phyloP scores from a whole-genome alignment of 2,329 filamentous ascomycete genomes.

The Talaromyces verruculosus region DNA sequence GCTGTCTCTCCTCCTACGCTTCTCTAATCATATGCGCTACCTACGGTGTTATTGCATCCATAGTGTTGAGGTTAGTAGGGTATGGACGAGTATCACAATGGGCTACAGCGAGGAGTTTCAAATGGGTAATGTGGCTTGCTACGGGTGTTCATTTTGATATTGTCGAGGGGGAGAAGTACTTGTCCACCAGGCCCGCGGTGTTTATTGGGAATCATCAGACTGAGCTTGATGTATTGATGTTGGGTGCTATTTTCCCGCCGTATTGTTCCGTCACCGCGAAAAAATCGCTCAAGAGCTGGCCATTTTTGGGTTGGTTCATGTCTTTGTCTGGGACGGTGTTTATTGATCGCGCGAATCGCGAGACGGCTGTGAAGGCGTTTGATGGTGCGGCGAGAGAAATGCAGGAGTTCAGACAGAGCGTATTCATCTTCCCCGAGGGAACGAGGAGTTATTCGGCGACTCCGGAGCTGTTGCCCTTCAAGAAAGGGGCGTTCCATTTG shows the following conservation, averaged over 20 bases:
- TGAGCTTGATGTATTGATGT: conserved; percentile 89
- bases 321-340: conserved; percentile 84
- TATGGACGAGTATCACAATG: conserved; percentile 79
- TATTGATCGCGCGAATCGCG: conserved; percentile 84
- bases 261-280: conserved; percentile 95
- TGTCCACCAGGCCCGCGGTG: conserved; percentile 75
- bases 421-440: conserved; percentile 68
- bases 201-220: conserved; percentile 96
- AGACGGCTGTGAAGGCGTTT: conserved; percentile 82
- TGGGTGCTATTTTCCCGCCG: conserved; percentile 83
- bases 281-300: conserved; percentile 72
- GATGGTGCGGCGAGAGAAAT: conserved; percentile 80
- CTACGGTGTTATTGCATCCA: conserved; percentile 75
- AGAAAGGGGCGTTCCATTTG: conserved; percentile 97
- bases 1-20: conserved; percentile 48
- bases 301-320: conserved; percentile 95
- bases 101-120: conserved; percentile 76
- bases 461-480: conserved; percentile 86
- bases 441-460: conserved; percentile 86
- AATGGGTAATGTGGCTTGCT: conserved; percentile 69
- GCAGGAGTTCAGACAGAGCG: conserved; percentile 62
- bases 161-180: conserved; percentile 65
- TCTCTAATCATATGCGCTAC: conserved; percentile 53
- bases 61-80: conserved; percentile 68
- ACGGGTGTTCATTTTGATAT: conserved; percentile 76